A percentile compares a stretch with the other conserved stretches of the same genome.
Conservation (phyloP, 1,139 yeast species). For the Taphrina pruni region DNA sequence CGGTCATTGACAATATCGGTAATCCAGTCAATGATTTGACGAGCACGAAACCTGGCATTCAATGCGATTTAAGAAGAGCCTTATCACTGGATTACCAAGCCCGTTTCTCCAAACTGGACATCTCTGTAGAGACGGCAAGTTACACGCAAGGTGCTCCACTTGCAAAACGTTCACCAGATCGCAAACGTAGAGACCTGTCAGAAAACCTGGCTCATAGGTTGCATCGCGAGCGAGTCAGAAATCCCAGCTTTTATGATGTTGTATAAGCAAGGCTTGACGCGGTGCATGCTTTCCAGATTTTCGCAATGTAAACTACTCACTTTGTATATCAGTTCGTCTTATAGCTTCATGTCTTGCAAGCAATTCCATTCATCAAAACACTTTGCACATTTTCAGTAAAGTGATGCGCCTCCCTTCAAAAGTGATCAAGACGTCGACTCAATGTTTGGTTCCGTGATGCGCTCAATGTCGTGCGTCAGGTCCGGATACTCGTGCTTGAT, state of each 20-base stretch:
- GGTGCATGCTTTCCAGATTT: not conserved
- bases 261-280: slow-evolving; percentile 1
- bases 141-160: slow-evolving; percentile 36
- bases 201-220: slow-evolving; percentile 33
- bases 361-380: not conserved
- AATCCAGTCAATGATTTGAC: slow-evolving; percentile 3
- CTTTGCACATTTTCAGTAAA: not conserved
- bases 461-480: slow-evolving; percentile 2
- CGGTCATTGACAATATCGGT: slow-evolving; percentile 8
- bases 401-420: too few species aligned
- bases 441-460: not conserved
- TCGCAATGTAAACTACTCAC: not conserved
- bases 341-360: not conserved
- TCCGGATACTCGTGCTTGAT: slow-evolving; percentile 13
- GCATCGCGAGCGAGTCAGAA: slow-evolving; percentile 21
- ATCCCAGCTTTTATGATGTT: slow-evolving; percentile 33
- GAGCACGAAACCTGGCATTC: slow-evolving; percentile 36
- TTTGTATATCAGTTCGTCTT: not conserved
- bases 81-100: slow-evolving; percentile 37
- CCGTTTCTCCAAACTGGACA: slow-evolving; percentile 30
- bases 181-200: slow-evolving; percentile 20
- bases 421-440: not conserved
- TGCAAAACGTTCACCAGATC: slow-evolving; percentile 17
- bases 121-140: slow-evolving; percentile 22
- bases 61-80: slow-evolving; percentile 32